A percentile compares a stretch with the other conserved stretches of the same genome.
Evolutionary conservation across 2,329 filamentous ascomycete genomes (phyloP).

Genomic region (Cadophora luteo-olivacea): DNA sequence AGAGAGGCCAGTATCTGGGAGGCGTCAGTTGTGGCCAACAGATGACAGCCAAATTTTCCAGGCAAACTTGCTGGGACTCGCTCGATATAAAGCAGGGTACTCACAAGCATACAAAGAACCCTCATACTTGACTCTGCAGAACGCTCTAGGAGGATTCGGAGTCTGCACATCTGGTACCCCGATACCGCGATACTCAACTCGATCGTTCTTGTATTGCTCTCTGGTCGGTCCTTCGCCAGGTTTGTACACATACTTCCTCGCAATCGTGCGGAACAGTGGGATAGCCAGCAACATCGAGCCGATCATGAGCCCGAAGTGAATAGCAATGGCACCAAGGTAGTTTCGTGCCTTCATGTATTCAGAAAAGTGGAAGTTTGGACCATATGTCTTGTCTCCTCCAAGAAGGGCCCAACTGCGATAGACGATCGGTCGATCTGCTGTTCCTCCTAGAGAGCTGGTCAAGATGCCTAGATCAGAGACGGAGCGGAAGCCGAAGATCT

Average conservation of each 20-base stretch:
- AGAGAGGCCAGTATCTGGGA: conserved; percentile 67
- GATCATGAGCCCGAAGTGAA: conserved; percentile 57
- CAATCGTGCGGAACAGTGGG: conserved; percentile 49
- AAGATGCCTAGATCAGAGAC: conserved; percentile 61
- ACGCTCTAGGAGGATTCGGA: conserved; percentile 50
- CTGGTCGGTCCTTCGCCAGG: conserved; percentile 61
- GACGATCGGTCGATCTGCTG: conserved; percentile 60
- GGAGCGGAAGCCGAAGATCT: conserved; percentile 56
- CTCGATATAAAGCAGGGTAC: conserved; percentile 38
- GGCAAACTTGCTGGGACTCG: not conserved
- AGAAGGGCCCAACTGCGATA: conserved; percentile 68
- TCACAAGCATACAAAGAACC: conserved; percentile 71
- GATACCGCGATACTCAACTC: conserved; percentile 68
- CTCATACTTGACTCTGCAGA: conserved; percentile 59
- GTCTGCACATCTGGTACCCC: conserved; percentile 62
- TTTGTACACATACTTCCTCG: conserved; percentile 53
- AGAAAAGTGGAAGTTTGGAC: conserved; percentile 64
- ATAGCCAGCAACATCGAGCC: conserved; percentile 49
- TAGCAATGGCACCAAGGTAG: conserved; percentile 55
- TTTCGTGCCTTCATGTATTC: conserved; percentile 61
- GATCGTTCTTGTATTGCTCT: conserved; percentile 62
- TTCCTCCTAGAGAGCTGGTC: conserved; percentile 57
- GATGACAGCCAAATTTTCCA: not conserved
- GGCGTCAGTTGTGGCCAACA: conserved; percentile 22
- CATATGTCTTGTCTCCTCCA: conserved; percentile 58